Percentiles rank a stretch among this genome's conserved stretches.
Evolutionary conservation across 2,329 filamentous ascomycete genomes (phyloP).

Genomic region (Cladobotryum mycophilum): DNA sequence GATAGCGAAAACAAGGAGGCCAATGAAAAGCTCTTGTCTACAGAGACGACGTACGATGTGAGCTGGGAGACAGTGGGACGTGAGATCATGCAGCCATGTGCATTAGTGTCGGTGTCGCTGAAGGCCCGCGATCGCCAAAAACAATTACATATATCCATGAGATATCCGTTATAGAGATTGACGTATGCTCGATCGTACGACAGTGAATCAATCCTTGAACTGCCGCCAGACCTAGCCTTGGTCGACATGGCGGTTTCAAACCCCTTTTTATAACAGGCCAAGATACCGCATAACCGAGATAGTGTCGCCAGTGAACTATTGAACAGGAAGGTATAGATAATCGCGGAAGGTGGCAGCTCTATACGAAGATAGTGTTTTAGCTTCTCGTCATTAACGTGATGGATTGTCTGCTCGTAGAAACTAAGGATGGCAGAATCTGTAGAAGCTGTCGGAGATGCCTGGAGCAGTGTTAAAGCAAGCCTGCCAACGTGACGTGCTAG

Average conservation of each 20-base stretch:
- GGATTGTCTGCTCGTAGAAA: slow-evolving; percentile 61
- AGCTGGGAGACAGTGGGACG: slow-evolving; percentile 39
- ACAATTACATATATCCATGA: slow-evolving; percentile 83
- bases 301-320: slow-evolving; percentile 54
- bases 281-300: slow-evolving; percentile 62
- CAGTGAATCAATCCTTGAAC: slow-evolving; percentile 26
- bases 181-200: slow-evolving; percentile 55
- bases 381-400: slow-evolving; percentile 45
- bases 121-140: slow-evolving; percentile 73
- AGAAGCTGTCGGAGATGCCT: slow-evolving; percentile 38
- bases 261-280: slow-evolving; percentile 66
- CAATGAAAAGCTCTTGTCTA: slow-evolving; percentile 43
- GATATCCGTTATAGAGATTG: slow-evolving; percentile 70
- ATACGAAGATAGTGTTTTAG: slow-evolving; percentile 55
- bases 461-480: slow-evolving; percentile 54
- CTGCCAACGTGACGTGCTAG: slow-evolving; percentile 46
- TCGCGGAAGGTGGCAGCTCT: slow-evolving; percentile 58
- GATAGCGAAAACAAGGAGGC: slow-evolving; percentile 51
- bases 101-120: slow-evolving; percentile 55
- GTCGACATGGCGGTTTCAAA: slow-evolving; percentile 59
- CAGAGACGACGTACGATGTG: slow-evolving; percentile 40
- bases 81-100: slow-evolving; percentile 48
- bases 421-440: slow-evolving; percentile 55
- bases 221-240: slow-evolving; percentile 24
- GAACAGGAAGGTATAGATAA: slow-evolving; percentile 69